Evolutionary conservation across 2,329 filamentous ascomycete species (phyloP).

Genomic region (Colletotrichum sp.): DNA sequence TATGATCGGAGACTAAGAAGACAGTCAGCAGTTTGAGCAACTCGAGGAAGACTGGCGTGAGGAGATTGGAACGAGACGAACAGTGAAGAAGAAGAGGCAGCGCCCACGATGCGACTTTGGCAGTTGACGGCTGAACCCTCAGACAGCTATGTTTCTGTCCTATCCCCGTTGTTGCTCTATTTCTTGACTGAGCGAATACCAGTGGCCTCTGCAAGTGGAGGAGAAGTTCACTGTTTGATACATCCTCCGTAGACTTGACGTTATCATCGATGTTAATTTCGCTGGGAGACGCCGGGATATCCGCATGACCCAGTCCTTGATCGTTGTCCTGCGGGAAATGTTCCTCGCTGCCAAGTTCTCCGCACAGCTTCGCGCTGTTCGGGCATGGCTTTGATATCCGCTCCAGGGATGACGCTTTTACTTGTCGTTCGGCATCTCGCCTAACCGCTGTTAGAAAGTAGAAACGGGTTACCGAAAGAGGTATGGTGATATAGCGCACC

Average conservation of each 20-base stretch:
- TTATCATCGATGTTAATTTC: neutral
- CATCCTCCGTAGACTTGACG: neutral
- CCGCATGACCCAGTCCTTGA: neutral
- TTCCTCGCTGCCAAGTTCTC: neutral
- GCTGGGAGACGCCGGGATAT: neutral
- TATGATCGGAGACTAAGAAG: conserved; percentile 21
- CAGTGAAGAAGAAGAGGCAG: neutral
- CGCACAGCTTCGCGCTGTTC: neutral
- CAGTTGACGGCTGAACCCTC: neutral
- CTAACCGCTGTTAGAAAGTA: neutral
- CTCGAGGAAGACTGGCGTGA: neutral
- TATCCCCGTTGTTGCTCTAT: neutral
- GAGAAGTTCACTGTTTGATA: neutral
- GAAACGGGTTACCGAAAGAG: neutral
- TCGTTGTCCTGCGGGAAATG: neutral
- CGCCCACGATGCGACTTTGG: neutral
- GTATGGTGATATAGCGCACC: neutral
- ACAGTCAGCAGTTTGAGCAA: neutral
- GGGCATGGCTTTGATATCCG: neutral
- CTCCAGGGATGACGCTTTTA: neutral
- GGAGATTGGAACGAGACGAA: neutral
- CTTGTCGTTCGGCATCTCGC: neutral
- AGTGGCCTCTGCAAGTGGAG: neutral
- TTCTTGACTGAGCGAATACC: neutral
- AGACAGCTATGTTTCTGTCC: neutral